phyloP scores from a whole-genome alignment of 768 basidiomycete species.

The Tylopilus subfusipes region DNA sequence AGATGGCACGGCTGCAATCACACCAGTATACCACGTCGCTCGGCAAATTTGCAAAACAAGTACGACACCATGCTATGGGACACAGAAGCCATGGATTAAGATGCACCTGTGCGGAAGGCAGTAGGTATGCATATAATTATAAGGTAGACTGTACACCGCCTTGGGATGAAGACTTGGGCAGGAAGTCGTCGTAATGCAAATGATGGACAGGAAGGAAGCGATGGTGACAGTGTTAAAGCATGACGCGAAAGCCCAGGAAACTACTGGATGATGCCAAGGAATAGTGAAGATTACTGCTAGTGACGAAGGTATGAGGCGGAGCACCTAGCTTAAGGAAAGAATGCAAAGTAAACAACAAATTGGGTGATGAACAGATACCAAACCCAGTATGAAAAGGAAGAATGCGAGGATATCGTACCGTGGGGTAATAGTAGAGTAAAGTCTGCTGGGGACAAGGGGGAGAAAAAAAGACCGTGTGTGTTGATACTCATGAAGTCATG shows the following conservation, averaged over 20 bases:
- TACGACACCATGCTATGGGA: slow-evolving; percentile 21
- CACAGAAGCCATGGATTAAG: slow-evolving; percentile 26
- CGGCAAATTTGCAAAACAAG: neutral
- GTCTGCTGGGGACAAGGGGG: slow-evolving; percentile 18
- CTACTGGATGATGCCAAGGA: slow-evolving; percentile 30
- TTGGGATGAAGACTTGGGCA: slow-evolving; percentile 20
- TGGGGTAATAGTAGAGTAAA: slow-evolving; percentile 24
- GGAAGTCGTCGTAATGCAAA: slow-evolving; percentile 28
- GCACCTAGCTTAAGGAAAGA: slow-evolving; percentile 16
- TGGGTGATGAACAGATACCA: slow-evolving; percentile 21
- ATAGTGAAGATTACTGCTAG: slow-evolving; percentile 29
- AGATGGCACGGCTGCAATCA: neutral
- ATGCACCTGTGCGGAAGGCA: slow-evolving; percentile 30
- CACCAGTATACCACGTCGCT: neutral
- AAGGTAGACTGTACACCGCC: slow-evolving; percentile 36
- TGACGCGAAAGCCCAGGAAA: slow-evolving; percentile 20
- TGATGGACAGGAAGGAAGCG: slow-evolving; percentile 18
- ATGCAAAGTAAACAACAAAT: slow-evolving; percentile 22
- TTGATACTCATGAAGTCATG: slow-evolving; percentile 27
- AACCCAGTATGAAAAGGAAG: slow-evolving; percentile 19
- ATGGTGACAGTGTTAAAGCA: slow-evolving; percentile 27
- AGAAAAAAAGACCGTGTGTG: slow-evolving; percentile 14
- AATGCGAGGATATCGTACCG: slow-evolving; percentile 29
- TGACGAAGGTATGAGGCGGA: slow-evolving; percentile 28
- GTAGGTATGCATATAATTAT: slow-evolving; percentile 34